Evolutionary conservation across 371 early-diverging fungal species (phyloP).

Genomic region (Nosema muscidifuracis): DNA sequence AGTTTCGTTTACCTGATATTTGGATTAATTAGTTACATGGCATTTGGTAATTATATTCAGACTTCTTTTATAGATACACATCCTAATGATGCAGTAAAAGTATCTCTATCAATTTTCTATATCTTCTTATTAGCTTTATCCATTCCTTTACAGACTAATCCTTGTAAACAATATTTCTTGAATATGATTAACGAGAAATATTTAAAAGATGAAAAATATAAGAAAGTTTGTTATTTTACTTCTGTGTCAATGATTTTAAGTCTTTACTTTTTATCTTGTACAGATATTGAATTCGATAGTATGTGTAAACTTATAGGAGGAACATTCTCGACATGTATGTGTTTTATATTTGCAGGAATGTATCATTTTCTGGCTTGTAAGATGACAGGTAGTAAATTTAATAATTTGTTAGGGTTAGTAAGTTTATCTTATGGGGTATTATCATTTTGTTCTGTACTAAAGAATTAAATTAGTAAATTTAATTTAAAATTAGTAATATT

Average conservation of each 20-base stretch:
- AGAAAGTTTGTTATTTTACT: background rate
- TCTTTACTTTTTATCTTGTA: constrained; percentile 4
- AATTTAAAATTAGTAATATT: no score
- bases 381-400: background rate
- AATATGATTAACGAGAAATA: constrained; percentile 11
- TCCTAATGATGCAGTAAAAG: background rate
- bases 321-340: constrained; percentile 34
- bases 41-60: background rate
- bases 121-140: constrained; percentile 22
- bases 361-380: constrained; percentile 24
- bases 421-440: background rate
- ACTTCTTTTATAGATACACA: constrained; percentile 15
- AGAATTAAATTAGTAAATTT: no score
- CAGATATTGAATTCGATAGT: constrained; percentile 8
- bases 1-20: constrained; percentile 29
- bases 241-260: constrained; percentile 9
- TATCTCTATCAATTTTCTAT: constrained; percentile 17
- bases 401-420: background rate
- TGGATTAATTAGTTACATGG: constrained; percentile 38
- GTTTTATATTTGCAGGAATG: constrained; percentile 34
- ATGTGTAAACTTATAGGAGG: constrained; percentile 23
- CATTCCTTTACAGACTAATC: constrained; percentile 40
- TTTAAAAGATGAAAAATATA: constrained; percentile 6
- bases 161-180: constrained; percentile 17
- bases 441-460: constrained; percentile 1